Evolutionary conservation across 108 stramenopile genomes (phyloP), one percentile per base, ranked within the genome.

Genomic region (Stephanodiscus triporus): DNA sequence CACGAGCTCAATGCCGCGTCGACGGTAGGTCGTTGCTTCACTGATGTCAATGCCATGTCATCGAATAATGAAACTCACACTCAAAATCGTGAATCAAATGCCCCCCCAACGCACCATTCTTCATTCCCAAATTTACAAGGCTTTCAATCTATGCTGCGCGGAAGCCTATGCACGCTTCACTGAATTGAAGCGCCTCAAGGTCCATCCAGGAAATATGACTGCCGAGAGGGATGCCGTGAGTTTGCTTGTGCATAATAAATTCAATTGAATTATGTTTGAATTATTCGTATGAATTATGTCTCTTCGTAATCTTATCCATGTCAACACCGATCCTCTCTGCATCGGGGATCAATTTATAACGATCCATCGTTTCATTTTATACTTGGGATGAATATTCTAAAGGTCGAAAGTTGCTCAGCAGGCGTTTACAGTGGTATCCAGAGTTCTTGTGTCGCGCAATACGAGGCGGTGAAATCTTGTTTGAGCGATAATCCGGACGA

Each of bases 361-460:
- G 22, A 29, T 24, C 17, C 37, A 14, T 22, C 17, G 17, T n/a
- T 6, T 23, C 45, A 14, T 66, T 19, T 26, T 49, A 22, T 42
- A 19, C 13, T 53, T 55, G 32, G 43, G 16, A 14, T 56, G 0
- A 62, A 38, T 43, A 59, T 42, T 19, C 8, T 4, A 17, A 23
- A 79, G 78, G 78, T 79, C 26, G 78, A 79, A 60, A 79, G 70
- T 29, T 79, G 78, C 66, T 79, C 78, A 8, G 78, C 78, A 17
- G 22, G 67, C 55, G 78, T 79, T 17, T 79, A 72, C 71, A 72
- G 72, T 23, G 78, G 78, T 37, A 72, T 79, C 50, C 59, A 79
- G 51, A 50, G 56, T 16, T 53, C 56, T 9, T 79, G 78, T 24
- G 30, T 71, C 9, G 40, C 58, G 7, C 71, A 79, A 53, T 79